phyloP scores from a whole-genome alignment of 768 basidiomycete species.

The Pleurotus tuber-regium region DNA sequence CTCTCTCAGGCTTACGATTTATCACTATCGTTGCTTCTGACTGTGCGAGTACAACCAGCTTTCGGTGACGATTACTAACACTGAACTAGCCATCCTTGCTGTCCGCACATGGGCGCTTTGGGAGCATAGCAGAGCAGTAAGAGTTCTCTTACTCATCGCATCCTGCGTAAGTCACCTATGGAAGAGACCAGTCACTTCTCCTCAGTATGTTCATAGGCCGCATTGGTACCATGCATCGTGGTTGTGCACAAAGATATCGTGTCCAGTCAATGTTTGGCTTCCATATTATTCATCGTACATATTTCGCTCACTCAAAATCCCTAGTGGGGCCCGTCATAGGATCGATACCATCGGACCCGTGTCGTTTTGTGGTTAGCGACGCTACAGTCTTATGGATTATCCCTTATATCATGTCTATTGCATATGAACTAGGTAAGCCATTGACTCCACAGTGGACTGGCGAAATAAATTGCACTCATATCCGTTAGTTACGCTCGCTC shows the following conservation, averaged over 20 bases:
- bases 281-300: not conserved
- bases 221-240: not conserved
- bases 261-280: not conserved
- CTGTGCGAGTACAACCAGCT: not conserved
- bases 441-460: not conserved
- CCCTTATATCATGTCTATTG: not conserved
- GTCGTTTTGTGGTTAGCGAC: not conserved
- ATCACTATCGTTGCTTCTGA: constrained; percentile 4
- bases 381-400: not conserved
- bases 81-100: not conserved
- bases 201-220: not conserved
- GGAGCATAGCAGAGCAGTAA: not conserved
- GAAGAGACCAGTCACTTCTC: not conserved
- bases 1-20: not conserved
- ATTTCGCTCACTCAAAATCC: not conserved
- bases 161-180: not conserved
- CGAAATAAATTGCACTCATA: not conserved
- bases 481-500: not conserved
- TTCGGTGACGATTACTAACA: not conserved
- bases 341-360: not conserved
- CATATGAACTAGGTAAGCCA: not conserved
- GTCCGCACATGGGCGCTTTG: not conserved
- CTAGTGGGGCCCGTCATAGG: not conserved
- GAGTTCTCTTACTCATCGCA: not conserved
- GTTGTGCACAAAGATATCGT: not conserved